Conservation (phyloP, 2,329 filamentous ascomycete genomes). For the Orbilia quercus region DNA sequence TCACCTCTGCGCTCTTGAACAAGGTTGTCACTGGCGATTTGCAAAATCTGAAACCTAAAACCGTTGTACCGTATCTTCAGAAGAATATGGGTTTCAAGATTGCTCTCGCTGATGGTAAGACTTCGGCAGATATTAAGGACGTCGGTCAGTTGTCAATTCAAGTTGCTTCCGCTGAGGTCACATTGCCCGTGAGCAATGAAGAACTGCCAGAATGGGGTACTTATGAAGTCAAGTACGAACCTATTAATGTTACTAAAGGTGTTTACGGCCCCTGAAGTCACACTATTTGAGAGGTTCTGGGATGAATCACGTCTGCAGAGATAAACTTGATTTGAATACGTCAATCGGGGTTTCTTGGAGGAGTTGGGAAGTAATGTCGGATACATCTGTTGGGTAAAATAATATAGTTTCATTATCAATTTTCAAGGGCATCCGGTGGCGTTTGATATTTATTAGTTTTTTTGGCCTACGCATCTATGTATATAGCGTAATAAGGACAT, state of each 20-base stretch:
- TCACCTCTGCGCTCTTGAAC: slow-evolving; percentile 63
- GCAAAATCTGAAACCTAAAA: slow-evolving; percentile 60
- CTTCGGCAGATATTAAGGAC: slow-evolving; percentile 56
- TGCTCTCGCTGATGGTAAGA: slow-evolving; percentile 37
- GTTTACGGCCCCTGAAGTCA: slow-evolving; percentile 4
- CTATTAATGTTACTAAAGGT: slow-evolving; percentile 46
- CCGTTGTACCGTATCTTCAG: slow-evolving; percentile 61
- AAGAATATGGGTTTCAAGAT: slow-evolving; percentile 61
- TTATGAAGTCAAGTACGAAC: slow-evolving; percentile 60
- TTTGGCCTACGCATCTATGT: too few species aligned
- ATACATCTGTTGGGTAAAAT: neutral
- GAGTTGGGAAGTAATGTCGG: slow-evolving; percentile 6
- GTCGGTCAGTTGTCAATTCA: slow-evolving; percentile 60
- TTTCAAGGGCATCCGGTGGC: too few species aligned
- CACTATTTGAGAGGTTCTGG: neutral
- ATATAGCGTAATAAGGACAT: too few species aligned
- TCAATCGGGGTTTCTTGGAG: too few species aligned
- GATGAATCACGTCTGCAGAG: neutral
- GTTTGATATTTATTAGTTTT: too few species aligned
- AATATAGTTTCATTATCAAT: too few species aligned
- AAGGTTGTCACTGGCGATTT: slow-evolving; percentile 61
- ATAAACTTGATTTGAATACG: neutral
- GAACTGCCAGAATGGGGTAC: slow-evolving; percentile 59
- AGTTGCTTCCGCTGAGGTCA: slow-evolving; percentile 60
- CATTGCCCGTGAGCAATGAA: slow-evolving; percentile 54